phyloP scores from a whole-genome alignment of 345 rosid species.

The Brassica cretica region DNA sequence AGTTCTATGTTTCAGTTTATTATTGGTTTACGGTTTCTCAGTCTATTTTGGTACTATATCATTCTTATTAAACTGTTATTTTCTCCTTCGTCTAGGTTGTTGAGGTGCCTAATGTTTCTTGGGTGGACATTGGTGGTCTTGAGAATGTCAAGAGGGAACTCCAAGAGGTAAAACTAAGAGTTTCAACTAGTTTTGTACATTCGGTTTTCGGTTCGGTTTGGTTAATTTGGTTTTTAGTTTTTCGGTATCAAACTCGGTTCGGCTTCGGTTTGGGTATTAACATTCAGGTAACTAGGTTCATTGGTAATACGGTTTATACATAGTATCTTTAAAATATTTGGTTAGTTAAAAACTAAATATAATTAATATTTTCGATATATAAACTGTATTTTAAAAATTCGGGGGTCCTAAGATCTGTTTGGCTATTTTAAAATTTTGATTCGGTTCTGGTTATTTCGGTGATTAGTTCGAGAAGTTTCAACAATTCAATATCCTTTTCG shows the following conservation, averaged over 20 bases:
- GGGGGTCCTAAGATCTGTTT: not conserved
- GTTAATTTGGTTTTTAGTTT: not conserved
- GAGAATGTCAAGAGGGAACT: constrained; percentile 74
- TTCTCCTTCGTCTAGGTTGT: constrained; percentile 46
- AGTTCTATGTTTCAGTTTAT: constrained; percentile 17
- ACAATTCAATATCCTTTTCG: not conserved
- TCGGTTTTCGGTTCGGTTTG: not conserved
- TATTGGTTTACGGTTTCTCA: not conserved
- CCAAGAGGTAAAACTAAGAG: constrained; percentile 52
- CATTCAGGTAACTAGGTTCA: no score
- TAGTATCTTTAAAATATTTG: no score
- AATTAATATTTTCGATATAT: no score
- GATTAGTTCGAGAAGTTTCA: not conserved
- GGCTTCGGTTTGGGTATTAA: not conserved
- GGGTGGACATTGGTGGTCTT: constrained; percentile 76
- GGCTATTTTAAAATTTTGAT: not conserved
- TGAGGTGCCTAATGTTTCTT: constrained; percentile 70
- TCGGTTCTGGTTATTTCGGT: not conserved
- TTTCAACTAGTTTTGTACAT: not conserved
- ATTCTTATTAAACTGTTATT: not conserved
- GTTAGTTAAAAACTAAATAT: no score
- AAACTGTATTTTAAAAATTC: no score
- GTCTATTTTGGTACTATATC: not conserved
- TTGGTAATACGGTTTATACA: no score
- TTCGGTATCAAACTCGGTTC: not conserved